Evolutionary conservation across 2,329 filamentous ascomycete species (phyloP).

Genomic region (Apiospora arundinis): DNA sequence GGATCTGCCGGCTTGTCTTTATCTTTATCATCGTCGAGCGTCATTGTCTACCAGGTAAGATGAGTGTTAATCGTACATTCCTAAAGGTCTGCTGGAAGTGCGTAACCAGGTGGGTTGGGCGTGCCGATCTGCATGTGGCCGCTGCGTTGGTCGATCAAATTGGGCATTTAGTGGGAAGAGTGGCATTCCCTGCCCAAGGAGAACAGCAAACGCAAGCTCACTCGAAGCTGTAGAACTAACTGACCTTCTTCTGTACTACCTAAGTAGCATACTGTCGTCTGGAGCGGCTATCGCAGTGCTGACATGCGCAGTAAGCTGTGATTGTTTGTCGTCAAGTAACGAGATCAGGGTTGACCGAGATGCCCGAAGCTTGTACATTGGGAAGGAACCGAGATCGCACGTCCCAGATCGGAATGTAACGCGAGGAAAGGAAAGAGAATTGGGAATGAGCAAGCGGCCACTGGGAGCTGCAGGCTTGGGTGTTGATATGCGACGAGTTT

Average conservation of each 20-base stretch:
- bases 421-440: not conserved
- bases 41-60: constrained; percentile 19
- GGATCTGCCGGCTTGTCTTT: constrained; percentile 10
- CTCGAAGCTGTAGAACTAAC: not conserved
- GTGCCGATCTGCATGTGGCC: constrained; percentile 18
- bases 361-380: constrained; percentile 11
- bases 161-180: constrained; percentile 14
- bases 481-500: not conserved
- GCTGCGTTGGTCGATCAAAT: constrained; percentile 12
- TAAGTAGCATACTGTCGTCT: constrained; percentile 19
- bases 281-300: constrained; percentile 7
- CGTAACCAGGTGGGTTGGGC: not conserved
- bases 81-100: not conserved
- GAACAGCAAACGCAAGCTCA: not conserved
- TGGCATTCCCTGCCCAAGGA: constrained; percentile 10
- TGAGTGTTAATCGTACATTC: not conserved
- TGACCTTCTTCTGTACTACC: constrained; percentile 19
- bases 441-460: not conserved
- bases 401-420: constrained; percentile 14
- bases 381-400: constrained; percentile 15
- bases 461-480: not conserved
- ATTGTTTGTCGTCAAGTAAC: not conserved
- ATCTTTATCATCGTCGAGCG: constrained; percentile 20
- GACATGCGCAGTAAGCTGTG: not conserved
- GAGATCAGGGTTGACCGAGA: constrained; percentile 9